Conservation (phyloP, 2,329 filamentous ascomycete species). For the Diplodia corticola region DNA sequence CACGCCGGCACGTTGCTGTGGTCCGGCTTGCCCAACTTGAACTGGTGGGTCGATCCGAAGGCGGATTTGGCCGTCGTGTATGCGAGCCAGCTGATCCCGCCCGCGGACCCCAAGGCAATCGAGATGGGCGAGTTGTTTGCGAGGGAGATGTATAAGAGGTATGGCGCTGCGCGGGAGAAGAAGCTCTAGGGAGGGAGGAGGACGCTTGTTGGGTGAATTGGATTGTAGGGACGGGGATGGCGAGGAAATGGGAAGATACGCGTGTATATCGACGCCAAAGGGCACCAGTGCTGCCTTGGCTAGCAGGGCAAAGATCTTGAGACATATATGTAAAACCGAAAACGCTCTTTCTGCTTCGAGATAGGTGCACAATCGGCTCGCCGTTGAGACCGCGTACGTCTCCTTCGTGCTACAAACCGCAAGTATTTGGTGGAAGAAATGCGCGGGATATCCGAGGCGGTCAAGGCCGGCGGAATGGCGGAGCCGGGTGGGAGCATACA, state of each 20-base stretch:
- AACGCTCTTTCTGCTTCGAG: neutral
- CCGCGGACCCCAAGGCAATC: conserved; percentile 29
- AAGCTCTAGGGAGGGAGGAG: neutral
- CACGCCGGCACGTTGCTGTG: conserved; percentile 35
- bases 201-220: too few relatives aligned
- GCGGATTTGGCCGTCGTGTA: conserved; percentile 35
- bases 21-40: conserved; percentile 37
- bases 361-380: neutral
- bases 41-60: conserved; percentile 39
- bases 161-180: neutral
- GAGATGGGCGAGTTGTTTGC: conserved; percentile 4
- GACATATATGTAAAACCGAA: neutral
- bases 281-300: too few relatives aligned
- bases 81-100: conserved; percentile 34
- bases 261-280: too few relatives aligned
- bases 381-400: neutral
- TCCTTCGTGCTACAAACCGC: neutral
- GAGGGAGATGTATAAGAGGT: conserved; percentile 8
- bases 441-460: too few relatives aligned
- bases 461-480: too few relatives aligned
- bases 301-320: neutral
- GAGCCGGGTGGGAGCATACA: too few relatives aligned
- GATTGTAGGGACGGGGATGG: too few relatives aligned
- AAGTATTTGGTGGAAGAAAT: neutral
- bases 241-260: too few relatives aligned